Evolutionary conservation across 352 stramenopile genomes (phyloP), one percentile per base, ranked within the genome.

Genomic region (Phytophthora capsici): DNA sequence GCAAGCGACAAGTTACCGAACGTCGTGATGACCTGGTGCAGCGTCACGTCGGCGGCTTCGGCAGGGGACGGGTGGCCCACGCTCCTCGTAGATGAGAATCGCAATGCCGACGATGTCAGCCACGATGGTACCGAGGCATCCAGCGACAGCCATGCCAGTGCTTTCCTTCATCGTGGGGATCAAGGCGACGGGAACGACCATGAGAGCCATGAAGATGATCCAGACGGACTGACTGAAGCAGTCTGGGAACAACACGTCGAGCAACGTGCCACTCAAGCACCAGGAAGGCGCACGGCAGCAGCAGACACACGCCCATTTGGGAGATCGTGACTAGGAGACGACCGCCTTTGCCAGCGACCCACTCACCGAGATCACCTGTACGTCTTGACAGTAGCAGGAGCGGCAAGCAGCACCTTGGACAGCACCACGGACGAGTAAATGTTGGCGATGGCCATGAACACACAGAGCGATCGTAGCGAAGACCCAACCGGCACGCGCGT

Each of bases 161-260:
- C 66, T 62, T 20, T 73, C 66, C 44, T 69, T 73, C 66, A 73
- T 61, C 0, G 66, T 73, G 14, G 66, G 66, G 23, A 73, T 66
- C 20, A 73, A 20, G 4, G 66, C 59, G 12, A 73, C 59, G 6
- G 66, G 66, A 8, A 73, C 43, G 37, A 69, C 48, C 23, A 61
- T 57, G 23, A 61, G 22, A 4, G 66, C 66, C 66, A 73, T 73
- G 43, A 73, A 73, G n/a, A 73, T 59, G 36, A 73, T 73, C 66
- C 66, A 73, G 12, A 62, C 43, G 0, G 66, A 55, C 32, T 69
- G 66, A n/a, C 59, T 73, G 46, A 69, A 73, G 46, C 53, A 66
- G 34, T 73, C 66, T 2, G 66, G 66, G 20, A 73, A 73, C 9
- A 73, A 41, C 22, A 73, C 59, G 43, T 73, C 66, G 12, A 73